Conservation (phyloP, 768 basidiomycete genomes). For the Strobilomyces confusus region DNA sequence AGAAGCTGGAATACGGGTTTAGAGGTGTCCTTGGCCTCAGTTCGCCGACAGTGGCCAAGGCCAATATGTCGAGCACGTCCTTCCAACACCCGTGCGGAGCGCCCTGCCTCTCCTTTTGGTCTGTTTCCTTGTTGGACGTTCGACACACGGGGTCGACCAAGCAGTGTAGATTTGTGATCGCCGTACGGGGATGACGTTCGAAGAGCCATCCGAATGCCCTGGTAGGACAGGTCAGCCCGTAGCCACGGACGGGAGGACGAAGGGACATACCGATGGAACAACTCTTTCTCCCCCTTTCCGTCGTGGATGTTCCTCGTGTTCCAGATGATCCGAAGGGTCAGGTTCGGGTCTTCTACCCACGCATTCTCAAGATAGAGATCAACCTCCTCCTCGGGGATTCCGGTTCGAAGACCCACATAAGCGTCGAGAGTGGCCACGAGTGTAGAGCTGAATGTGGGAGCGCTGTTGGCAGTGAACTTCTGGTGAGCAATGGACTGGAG, state of each 20-base stretch:
- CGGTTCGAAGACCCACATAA: slow-evolving; percentile 40
- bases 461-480: slow-evolving; percentile 46
- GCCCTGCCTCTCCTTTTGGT: slow-evolving; percentile 1
- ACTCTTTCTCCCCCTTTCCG: slow-evolving; percentile 57
- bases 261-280: slow-evolving; percentile 49
- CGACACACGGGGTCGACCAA: slow-evolving; percentile 52
- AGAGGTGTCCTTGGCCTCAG: slow-evolving; percentile 26
- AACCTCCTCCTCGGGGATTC: slow-evolving; percentile 13
- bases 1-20: slow-evolving; percentile 17
- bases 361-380: slow-evolving; percentile 40
- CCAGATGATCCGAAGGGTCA: slow-evolving; percentile 67
- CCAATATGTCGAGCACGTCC: slow-evolving; percentile 66
- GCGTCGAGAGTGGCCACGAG: slow-evolving; percentile 52
- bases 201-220: slow-evolving; percentile 70
- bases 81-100: slow-evolving; percentile 71
- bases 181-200: slow-evolving; percentile 64
- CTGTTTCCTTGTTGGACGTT: slow-evolving; percentile 4
- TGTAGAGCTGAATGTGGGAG: slow-evolving; percentile 51
- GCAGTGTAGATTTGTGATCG: slow-evolving; percentile 54
- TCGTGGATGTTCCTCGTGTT: slow-evolving; percentile 66
- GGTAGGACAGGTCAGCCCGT: too few relatives aligned
- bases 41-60: slow-evolving; percentile 52
- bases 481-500: slow-evolving; percentile 40
- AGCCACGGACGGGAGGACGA: not conserved
- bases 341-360: slow-evolving; percentile 53